Conservation (phyloP, 345 rosid species). For the Gossypium sturtianum region DNA sequence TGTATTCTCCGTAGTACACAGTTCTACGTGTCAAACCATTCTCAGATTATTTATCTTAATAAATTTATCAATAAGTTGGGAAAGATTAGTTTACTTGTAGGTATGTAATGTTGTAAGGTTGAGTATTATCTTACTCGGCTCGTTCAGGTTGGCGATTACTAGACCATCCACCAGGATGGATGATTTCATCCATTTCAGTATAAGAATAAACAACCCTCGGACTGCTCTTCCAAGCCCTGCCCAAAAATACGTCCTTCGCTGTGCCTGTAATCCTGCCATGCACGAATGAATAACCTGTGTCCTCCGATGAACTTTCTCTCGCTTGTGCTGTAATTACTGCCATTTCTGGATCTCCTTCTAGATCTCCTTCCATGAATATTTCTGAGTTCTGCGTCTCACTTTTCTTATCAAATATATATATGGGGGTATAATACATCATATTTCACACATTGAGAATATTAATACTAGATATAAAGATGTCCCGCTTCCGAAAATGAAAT, state of each 20-base stretch:
- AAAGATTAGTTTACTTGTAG: too few relatives aligned
- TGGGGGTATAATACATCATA: neutral
- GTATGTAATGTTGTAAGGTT: too few relatives aligned
- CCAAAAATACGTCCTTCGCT: neutral
- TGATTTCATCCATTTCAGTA: slow-evolving; percentile 32
- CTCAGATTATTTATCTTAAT: too few relatives aligned
- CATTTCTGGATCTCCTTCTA: slow-evolving; percentile 17
- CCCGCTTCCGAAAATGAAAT: slow-evolving; percentile 71
- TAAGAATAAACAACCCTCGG: slow-evolving; percentile 40
- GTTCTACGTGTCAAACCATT: too few relatives aligned
- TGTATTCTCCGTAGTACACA: too few relatives aligned
- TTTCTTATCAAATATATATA: neutral
- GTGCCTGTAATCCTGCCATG: too few relatives aligned
- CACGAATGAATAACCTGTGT: too few relatives aligned
- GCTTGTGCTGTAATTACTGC: slow-evolving; percentile 64
- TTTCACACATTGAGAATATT: neutral
- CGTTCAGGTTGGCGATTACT: slow-evolving; percentile 23
- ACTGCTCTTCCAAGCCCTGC: too few relatives aligned
- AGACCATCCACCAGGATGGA: slow-evolving; percentile 47
- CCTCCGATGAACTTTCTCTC: too few relatives aligned
- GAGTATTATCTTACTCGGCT: slow-evolving; percentile 19
- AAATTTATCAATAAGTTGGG: too few relatives aligned
- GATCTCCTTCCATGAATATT: slow-evolving; percentile 13
- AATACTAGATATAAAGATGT: slow-evolving; percentile 40
- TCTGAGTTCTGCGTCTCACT: neutral